phyloP scores from a whole-genome alignment of 1,284 basidiomycete species.

The Boletus subluridellus region DNA sequence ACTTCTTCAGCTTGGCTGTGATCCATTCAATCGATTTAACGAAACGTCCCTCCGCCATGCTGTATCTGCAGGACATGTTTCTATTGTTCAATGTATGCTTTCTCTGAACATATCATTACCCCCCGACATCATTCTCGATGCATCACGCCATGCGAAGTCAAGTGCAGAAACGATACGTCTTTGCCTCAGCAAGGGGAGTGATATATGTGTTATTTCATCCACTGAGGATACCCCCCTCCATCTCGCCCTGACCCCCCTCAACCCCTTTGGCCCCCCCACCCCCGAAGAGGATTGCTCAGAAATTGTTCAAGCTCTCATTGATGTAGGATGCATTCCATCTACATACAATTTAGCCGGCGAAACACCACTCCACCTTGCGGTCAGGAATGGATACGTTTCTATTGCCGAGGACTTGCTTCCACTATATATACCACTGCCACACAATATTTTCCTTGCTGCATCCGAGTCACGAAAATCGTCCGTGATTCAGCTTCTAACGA shows the following conservation, averaged over 20 bases:
- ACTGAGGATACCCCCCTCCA: slow-evolving; percentile 7
- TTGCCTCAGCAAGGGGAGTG: background rate
- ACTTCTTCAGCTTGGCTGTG: background rate
- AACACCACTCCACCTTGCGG: too few relatives aligned
- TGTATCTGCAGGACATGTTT: slow-evolving; percentile 1
- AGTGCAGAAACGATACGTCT: background rate
- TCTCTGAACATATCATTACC: too few relatives aligned
- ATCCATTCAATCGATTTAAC: background rate
- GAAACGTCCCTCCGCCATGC: background rate
- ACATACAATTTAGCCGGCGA: background rate
- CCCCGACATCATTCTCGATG: background rate
- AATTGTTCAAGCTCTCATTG: background rate
- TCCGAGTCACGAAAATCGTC: background rate
- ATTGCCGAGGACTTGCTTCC: too few relatives aligned
- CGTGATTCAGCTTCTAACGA: background rate
- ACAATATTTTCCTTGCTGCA: background rate
- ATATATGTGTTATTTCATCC: background rate
- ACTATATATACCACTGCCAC: too few relatives aligned
- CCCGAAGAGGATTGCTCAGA: background rate
- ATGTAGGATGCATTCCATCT: slow-evolving; percentile 9
- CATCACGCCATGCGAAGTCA: background rate
- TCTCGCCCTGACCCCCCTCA: too few relatives aligned
- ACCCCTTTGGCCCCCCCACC: too few relatives aligned
- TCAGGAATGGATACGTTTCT: too few relatives aligned
- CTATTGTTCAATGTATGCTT: too few relatives aligned